phyloP scores from a whole-genome alignment of 2,329 filamentous ascomycete genomes.

The Nemania serpens region DNA sequence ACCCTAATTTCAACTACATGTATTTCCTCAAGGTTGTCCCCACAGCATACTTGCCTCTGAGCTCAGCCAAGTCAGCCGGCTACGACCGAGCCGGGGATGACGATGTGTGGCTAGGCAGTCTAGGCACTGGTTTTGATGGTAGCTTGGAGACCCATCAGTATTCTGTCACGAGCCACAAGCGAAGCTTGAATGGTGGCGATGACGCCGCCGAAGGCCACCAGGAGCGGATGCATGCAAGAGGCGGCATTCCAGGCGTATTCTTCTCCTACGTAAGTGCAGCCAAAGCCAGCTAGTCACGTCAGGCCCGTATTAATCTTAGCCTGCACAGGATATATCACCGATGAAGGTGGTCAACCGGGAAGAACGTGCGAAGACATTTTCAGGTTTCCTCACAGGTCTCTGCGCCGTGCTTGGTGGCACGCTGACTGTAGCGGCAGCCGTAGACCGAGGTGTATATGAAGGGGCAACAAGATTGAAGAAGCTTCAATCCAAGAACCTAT shows the following conservation, averaged over 20 bases:
- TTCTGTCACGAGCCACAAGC: slow-evolving; percentile 94
- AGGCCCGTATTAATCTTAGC: slow-evolving; percentile 3
- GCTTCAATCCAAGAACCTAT: slow-evolving; percentile 69
- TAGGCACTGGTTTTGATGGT: slow-evolving; percentile 70
- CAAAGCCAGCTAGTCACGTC: background rate
- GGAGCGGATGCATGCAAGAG: slow-evolving; percentile 85
- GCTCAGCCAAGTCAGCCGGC: slow-evolving; percentile 64
- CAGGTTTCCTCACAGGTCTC: slow-evolving; percentile 89
- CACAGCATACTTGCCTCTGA: slow-evolving; percentile 90
- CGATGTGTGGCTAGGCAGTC: slow-evolving; percentile 67
- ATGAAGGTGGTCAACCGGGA: slow-evolving; percentile 99
- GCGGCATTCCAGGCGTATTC: slow-evolving; percentile 96
- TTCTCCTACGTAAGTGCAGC: slow-evolving; percentile 83
- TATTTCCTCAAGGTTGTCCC: slow-evolving; percentile 99
- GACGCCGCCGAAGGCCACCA: slow-evolving; percentile 88
- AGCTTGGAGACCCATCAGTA: slow-evolving; percentile 98
- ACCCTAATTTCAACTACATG: slow-evolving; percentile 94
- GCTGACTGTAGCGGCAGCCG: slow-evolving; percentile 89
- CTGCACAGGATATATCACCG: slow-evolving; percentile 83
- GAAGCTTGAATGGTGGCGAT: slow-evolving; percentile 81
- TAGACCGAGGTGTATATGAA: slow-evolving; percentile 91
- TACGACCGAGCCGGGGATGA: slow-evolving; percentile 50
- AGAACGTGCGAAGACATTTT: slow-evolving; percentile 84
- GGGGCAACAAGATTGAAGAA: slow-evolving; percentile 86
- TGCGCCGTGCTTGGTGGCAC: slow-evolving; percentile 96